Conservation (phyloP, 257 asterid species). For the Gentiana macrophylla region DNA sequence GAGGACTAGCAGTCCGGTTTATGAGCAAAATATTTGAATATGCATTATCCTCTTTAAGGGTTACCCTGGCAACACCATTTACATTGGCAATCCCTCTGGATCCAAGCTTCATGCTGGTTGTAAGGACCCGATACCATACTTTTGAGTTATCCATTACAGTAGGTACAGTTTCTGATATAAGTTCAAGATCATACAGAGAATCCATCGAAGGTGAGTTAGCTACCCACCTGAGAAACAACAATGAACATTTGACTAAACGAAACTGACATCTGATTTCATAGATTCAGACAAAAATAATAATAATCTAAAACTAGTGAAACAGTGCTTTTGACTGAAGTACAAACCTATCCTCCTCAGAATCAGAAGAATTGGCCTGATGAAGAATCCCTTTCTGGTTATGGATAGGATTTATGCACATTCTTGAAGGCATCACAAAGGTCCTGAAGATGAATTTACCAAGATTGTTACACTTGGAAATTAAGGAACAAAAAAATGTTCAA, state of each 20-base stretch:
- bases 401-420: constrained; percentile 87
- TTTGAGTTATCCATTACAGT: constrained; percentile 82
- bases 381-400: constrained; percentile 88
- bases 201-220: constrained; percentile 67
- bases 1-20: constrained; percentile 89
- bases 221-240: constrained; percentile 53
- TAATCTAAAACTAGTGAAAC: no score
- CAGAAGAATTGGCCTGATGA: constrained; percentile 39
- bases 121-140: constrained; percentile 70
- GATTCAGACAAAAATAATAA: background rate
- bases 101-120: constrained; percentile 89
- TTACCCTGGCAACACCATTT: constrained; percentile 61
- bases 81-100: constrained; percentile 79
- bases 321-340: constrained; percentile 1
- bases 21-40: constrained; percentile 72
- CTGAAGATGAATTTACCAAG: constrained; percentile 37
- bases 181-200: constrained; percentile 75
- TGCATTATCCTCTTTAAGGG: constrained; percentile 42
- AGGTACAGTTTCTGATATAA: constrained; percentile 65
- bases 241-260: background rate
- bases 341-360: constrained; percentile 54
- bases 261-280: background rate
- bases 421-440: constrained; percentile 92
- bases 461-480: background rate
- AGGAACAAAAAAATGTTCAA: background rate